Evolutionary conservation across 202 grass and related monocot species (phyloP).

Genomic region (Brachypodium distachyon): DNA sequence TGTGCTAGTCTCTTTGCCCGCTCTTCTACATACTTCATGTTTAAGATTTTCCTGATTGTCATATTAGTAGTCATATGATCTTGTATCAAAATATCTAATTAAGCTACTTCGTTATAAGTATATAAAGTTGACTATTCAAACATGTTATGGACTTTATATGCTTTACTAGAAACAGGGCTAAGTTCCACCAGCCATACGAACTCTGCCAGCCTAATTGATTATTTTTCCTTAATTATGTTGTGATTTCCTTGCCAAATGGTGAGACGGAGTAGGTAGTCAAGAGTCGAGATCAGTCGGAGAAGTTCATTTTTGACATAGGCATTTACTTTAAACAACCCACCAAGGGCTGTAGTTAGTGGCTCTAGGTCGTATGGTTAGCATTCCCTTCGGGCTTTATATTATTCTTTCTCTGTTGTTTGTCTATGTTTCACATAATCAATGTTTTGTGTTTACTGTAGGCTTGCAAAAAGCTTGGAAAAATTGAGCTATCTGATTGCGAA

Average conservation of each 20-base stretch:
- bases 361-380: background rate
- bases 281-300: background rate
- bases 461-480: conserved; percentile 73
- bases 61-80: background rate
- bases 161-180: background rate
- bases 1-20: background rate
- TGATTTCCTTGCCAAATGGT: background rate
- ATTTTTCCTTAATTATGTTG: background rate
- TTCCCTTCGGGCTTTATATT: background rate
- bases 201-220: background rate
- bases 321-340: background rate
- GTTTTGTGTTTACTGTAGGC: conserved; percentile 40
- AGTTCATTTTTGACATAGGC: background rate
- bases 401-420: background rate
- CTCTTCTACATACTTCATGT: background rate
- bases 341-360: background rate
- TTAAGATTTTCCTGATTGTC: background rate
- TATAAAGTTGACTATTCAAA: background rate
- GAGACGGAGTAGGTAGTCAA: background rate
- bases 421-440: background rate
- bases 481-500: conserved; percentile 67
- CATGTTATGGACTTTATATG: background rate
- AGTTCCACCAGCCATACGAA: background rate
- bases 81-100: background rate
- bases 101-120: background rate